phyloP scores from a whole-genome alignment of 1,284 basidiomycete species.

The Sphaerobolus stellatus region DNA sequence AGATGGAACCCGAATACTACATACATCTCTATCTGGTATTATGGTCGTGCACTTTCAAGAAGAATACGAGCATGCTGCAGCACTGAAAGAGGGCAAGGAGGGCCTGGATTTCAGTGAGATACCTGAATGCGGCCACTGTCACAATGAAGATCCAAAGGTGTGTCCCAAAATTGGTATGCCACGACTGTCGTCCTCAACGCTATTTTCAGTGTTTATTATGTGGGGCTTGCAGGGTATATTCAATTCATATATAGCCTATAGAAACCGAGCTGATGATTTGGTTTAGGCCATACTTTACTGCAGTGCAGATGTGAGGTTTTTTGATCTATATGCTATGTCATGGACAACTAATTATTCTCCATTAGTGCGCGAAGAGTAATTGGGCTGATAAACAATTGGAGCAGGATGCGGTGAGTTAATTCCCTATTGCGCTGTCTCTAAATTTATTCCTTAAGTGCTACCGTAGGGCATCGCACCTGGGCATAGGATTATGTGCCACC shows the following conservation, averaged over 20 bases:
- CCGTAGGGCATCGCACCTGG: conserved; percentile 1
- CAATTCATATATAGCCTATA: not conserved
- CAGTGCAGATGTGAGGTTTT: not conserved
- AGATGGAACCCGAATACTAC: too few relatives aligned
- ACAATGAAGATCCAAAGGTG: conserved; percentile 3
- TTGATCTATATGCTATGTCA: not conserved
- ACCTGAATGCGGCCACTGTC: conserved; percentile 2
- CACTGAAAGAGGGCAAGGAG: not conserved
- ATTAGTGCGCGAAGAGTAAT: not conserved
- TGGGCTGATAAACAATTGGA: conserved; percentile 2
- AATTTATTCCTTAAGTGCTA: not conserved
- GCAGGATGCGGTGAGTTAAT: not conserved
- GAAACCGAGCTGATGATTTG: not conserved
- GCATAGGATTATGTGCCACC: conserved; percentile 6
- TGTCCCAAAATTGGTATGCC: not conserved
- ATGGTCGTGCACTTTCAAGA: conserved; percentile 6
- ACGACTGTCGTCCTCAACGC: not conserved
- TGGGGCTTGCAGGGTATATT: conserved; percentile 1
- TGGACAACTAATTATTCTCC: not conserved
- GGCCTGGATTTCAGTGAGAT: conserved; percentile 6
- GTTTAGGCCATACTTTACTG: conserved; percentile 4
- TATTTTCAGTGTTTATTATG: not conserved
- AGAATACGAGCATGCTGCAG: conserved; percentile 2
- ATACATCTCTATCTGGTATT: too few relatives aligned
- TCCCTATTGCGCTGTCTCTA: not conserved